Percentiles rank a stretch among this genome's conserved stretches.
phyloP scores from a whole-genome alignment of 148 eudicot genomes.

The Nepenthes mirabilis region DNA sequence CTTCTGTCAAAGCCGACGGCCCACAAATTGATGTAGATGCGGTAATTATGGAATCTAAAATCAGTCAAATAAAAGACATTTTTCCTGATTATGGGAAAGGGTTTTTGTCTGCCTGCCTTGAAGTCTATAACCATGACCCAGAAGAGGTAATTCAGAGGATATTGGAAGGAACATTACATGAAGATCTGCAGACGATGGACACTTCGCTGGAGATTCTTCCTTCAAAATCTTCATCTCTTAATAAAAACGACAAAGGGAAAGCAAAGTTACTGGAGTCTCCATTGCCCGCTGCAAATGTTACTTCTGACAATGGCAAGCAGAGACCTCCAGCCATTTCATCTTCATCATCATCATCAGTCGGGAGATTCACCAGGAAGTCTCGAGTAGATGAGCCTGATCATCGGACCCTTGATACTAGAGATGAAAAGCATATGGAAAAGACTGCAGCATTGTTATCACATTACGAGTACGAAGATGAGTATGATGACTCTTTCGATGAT shows the following conservation, averaged over 20 bases:
- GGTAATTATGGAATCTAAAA: slow-evolving; percentile 65
- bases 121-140: slow-evolving; percentile 72
- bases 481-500: slow-evolving; percentile 96
- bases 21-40: slow-evolving; percentile 50
- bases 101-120: slow-evolving; percentile 76
- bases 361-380: slow-evolving; percentile 66
- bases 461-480: slow-evolving; percentile 90
- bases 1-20: slow-evolving; percentile 17
- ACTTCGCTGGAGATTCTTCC: slow-evolving; percentile 48
- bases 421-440: slow-evolving; percentile 42
- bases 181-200: slow-evolving; percentile 58
- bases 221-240: slow-evolving; percentile 23
- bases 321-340: slow-evolving; percentile 21
- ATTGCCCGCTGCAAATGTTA: slow-evolving; percentile 9
- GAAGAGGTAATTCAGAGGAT: slow-evolving; percentile 93
- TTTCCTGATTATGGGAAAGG: slow-evolving; percentile 94
- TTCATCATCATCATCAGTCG: slow-evolving; percentile 34
- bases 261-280: slow-evolving; percentile 40
- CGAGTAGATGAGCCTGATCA: slow-evolving; percentile 21
- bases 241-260: slow-evolving; percentile 67
- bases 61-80: slow-evolving; percentile 85
- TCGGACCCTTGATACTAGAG: slow-evolving; percentile 33
- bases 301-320: slow-evolving; percentile 14
- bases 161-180: slow-evolving; percentile 77
- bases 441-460: slow-evolving; percentile 54